phyloP scores from a whole-genome alignment of 2,329 filamentous ascomycete species.

The Pseudogymnoascus sp. region DNA sequence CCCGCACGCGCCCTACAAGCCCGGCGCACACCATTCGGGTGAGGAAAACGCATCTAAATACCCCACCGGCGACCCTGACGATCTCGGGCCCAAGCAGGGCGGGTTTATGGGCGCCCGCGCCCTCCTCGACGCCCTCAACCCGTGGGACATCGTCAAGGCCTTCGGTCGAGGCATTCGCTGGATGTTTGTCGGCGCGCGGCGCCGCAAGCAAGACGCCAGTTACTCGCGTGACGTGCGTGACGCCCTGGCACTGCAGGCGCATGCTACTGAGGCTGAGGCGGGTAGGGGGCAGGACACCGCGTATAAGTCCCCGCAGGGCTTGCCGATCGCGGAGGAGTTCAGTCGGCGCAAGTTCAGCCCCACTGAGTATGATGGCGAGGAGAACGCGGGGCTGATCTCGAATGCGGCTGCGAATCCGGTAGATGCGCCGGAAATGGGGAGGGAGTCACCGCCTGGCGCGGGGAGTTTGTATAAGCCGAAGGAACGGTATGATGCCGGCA shows the following conservation, averaged over 20 bases:
- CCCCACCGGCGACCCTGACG: conserved; percentile 38
- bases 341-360: conserved; percentile 21
- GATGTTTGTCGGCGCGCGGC: conserved; percentile 66
- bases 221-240: conserved; percentile 30
- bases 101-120: conserved; percentile 58
- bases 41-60: conserved; percentile 36
- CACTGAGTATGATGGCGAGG: conserved; percentile 13
- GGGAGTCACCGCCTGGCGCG: neutral
- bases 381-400: conserved; percentile 23
- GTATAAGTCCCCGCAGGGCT: neutral
- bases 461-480: conserved; percentile 20
- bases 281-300: neutral
- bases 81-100: conserved; percentile 46
- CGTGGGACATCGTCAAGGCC: conserved; percentile 76
- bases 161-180: conserved; percentile 70
- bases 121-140: conserved; percentile 63
- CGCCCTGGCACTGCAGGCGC: neutral
- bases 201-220: conserved; percentile 45
- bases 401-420: conserved; percentile 25
- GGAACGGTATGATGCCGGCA: conserved; percentile 23
- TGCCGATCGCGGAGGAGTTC: conserved; percentile 27
- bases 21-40: conserved; percentile 20
- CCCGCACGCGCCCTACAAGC: conserved; percentile 61
- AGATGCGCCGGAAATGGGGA: neutral
- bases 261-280: neutral